Conservation (phyloP, 257 asterid species). For the Solanum arcanum region DNA sequence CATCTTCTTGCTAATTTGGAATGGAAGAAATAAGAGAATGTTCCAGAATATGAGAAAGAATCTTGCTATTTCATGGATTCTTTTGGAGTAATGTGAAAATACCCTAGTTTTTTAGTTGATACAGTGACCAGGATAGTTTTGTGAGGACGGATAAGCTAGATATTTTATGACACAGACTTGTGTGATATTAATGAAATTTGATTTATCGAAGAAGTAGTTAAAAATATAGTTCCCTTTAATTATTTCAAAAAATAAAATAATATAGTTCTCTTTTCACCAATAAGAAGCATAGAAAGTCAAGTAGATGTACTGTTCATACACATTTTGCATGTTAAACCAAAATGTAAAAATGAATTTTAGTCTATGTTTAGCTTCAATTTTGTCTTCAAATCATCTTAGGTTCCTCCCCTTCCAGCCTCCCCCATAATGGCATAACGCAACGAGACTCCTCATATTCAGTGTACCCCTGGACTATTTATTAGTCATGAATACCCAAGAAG, state of each 20-base stretch:
- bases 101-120: not conserved
- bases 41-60: not conserved
- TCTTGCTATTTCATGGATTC: not conserved
- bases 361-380: not conserved
- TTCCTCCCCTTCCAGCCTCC: not conserved
- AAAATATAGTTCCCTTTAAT: not conserved
- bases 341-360: not conserved
- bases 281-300: not conserved
- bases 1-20: not conserved
- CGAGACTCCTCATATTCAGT: not conserved
- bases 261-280: not conserved
- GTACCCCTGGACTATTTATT: not conserved
- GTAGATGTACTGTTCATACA: not conserved
- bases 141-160: not conserved
- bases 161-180: not conserved
- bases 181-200: not conserved
- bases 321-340: not conserved
- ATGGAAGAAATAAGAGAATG: not conserved
- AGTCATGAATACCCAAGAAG: not conserved
- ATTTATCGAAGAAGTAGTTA: not conserved
- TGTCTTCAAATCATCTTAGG: not conserved
- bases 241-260: not conserved
- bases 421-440: not conserved
- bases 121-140: not conserved
- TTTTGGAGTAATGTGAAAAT: not conserved